Conservation (phyloP, 2,329 filamentous ascomycete genomes). For the Cytospora leucostoma region DNA sequence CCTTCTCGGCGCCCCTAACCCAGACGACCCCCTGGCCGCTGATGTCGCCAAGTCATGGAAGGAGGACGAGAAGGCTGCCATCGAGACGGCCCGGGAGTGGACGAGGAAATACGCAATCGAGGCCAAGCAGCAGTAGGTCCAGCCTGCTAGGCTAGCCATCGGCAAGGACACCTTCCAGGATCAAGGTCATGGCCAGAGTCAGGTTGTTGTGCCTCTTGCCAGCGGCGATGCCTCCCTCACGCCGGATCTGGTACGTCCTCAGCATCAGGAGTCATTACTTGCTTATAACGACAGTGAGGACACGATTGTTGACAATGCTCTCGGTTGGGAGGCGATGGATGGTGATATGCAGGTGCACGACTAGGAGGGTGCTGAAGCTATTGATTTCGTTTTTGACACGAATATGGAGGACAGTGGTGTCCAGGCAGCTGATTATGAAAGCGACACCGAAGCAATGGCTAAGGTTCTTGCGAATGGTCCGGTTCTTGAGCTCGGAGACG, state of each 20-base stretch:
- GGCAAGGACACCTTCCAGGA: background rate
- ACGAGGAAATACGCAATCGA: conserved; percentile 73
- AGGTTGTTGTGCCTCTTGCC: background rate
- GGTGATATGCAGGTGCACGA: background rate
- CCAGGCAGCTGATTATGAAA: background rate
- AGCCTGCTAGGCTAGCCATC: background rate
- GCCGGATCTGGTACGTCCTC: background rate
- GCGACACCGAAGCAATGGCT: background rate
- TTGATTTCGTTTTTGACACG: background rate
- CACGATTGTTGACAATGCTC: background rate
- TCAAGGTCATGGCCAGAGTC: background rate
- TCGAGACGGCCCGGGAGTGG: conserved; percentile 91
- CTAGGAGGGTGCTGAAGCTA: background rate
- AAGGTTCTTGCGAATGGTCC: background rate
- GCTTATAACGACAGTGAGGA: background rate
- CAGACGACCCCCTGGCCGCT: conserved; percentile 96
- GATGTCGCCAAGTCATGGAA: conserved; percentile 99
- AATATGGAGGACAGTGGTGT: background rate
- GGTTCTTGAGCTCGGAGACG: background rate
- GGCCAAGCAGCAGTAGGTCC: conserved; percentile 17
- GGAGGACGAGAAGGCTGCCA: conserved; percentile 89
- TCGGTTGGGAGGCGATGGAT: too few species aligned
- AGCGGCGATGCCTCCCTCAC: background rate
- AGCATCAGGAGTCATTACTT: background rate
- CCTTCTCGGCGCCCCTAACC: conserved; percentile 91